Evolutionary conservation across 805 yeast species (phyloP), one percentile per base, ranked within the genome.

Genomic region (Saccharomycopsis sp.): DNA sequence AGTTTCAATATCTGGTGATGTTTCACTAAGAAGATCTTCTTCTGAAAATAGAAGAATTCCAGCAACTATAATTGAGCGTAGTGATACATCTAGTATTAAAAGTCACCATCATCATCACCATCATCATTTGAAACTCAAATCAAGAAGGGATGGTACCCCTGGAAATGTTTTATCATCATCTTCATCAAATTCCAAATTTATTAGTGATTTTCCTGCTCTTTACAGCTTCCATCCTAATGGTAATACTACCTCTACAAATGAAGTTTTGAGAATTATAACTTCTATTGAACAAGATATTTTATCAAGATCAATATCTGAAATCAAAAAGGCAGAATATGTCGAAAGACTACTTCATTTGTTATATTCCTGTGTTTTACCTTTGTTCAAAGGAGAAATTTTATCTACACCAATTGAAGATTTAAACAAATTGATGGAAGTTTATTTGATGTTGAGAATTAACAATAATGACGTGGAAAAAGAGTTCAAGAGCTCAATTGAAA

Each of bases 351-450:
- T 59, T 54, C 40, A 50, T 8, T 49, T 61, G 23, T 47, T 63
- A 6, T 54, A 57, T 23, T 51, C 56, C 5, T 44, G 59, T 6
- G 53, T 59, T 2, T 40, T 51, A 3, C 67, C 67, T 5, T 33
- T 63, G 9, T 63, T 63, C 44, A 51, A 54, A 42, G 59, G 63
- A 18, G 66, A 60, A 31, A 38, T 52, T 14, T 38, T 63, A 12
- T 52, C 55, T 25, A 55, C 57, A 0, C 60, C 66, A 3, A 51
- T 63, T 5, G 68, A 63, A 34, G 66, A 63, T 45, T 50, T 61
- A 36, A 63, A 60, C 45, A 59, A 56, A 33, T 43, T 63, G 25
- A 58, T 60, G 1, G 55, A 56, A 18, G 39, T 62, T 8, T 60
- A 61, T 45, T 39, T 59, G n/a, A 49, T 53, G 19, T 45, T 62